Base-by-base conservation (phyloP, 2,329 filamentous ascomycete species). In the Leptographium galeiforme region DNA sequence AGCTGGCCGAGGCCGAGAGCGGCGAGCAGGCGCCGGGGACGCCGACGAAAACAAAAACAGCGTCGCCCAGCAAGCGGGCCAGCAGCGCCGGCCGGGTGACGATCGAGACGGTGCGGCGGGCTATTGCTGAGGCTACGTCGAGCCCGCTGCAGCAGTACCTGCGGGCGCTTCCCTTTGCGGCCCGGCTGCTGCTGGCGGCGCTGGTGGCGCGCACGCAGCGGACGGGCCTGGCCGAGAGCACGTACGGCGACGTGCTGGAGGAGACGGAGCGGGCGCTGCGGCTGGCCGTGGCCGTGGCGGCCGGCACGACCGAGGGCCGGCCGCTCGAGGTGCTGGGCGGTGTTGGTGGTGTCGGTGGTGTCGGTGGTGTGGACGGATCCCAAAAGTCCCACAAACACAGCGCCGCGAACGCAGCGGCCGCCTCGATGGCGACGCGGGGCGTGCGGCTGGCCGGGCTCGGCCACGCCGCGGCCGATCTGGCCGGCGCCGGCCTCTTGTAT, bases 81-180 rank as follows among this genome's bases (percentile, higher is more conserved):
- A 66, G 65, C 54, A 69, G 54, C 48, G 66, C 63, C 19, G 73
- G 73, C 39, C 78, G 84, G 51, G 93, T 98, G 43, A 96, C 89
- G 1, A 96, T 97, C 63, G 82, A 86, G 51, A 96, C 89, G 5
- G 86, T 97, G 66, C 95, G 95, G 67, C 83, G 87, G 63, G 93
- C 93, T 39, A 97, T 98, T 67, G 87, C 87, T 62, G 93, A 98
- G 70, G 90, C 91, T 6, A 97, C 91, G 0, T 89, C 87, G 5
- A 95, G 88, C 54, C 93, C 93, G 2, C 73, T 96, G 55, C 91
- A 96, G 64, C 88, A 93, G 65, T 89, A 89, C 63, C 77, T 98
- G 39, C 85, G 89, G 50, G 79, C 82, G 18, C 77, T 97, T 25
- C 88, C 93, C 0, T 76, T 96, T 44, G 78, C 84, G 32, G 83